Conservation (phyloP, 148 eudicot species). For the Rhododendron griersonianum region DNA sequence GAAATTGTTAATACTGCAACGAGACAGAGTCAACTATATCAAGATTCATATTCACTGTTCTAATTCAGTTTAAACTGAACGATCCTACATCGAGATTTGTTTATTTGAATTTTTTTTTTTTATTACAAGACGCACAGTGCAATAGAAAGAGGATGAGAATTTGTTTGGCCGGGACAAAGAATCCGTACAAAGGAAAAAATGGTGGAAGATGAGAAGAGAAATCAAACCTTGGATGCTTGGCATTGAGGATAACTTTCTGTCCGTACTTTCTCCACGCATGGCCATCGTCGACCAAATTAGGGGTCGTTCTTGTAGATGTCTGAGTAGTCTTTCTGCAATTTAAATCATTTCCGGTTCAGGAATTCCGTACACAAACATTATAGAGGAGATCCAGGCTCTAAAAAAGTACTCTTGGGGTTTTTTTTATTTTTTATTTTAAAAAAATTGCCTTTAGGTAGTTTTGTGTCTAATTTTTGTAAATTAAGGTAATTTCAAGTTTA, state of each 20-base stretch:
- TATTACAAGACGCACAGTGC: not conserved
- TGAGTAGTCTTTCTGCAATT: constrained; percentile 29
- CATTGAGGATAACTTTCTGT: constrained; percentile 39
- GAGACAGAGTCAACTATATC: not conserved
- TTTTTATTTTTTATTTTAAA: no score
- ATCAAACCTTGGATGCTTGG: constrained; percentile 43
- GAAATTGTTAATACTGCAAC: not conserved
- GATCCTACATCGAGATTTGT: not conserved
- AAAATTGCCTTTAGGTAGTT: no score
- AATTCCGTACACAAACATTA: not conserved
- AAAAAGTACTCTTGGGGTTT: no score
- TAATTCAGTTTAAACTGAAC: no score
- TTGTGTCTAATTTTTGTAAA: no score
- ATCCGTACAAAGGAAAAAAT: not conserved
- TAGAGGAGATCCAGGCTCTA: not conserved
- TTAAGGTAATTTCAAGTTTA: no score
- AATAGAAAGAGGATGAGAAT: not conserved
- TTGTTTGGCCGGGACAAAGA: not conserved
- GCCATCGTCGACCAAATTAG: constrained; percentile 34
- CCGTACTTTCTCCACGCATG: constrained; percentile 53
- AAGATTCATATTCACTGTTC: no score
- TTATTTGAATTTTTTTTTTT: no score
- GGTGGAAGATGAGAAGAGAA: not conserved
- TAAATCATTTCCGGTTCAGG: not conserved
- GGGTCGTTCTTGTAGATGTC: constrained; percentile 9